Conservation (phyloP, 2,329 filamentous ascomycete species). For the Calonectria naviculata region DNA sequence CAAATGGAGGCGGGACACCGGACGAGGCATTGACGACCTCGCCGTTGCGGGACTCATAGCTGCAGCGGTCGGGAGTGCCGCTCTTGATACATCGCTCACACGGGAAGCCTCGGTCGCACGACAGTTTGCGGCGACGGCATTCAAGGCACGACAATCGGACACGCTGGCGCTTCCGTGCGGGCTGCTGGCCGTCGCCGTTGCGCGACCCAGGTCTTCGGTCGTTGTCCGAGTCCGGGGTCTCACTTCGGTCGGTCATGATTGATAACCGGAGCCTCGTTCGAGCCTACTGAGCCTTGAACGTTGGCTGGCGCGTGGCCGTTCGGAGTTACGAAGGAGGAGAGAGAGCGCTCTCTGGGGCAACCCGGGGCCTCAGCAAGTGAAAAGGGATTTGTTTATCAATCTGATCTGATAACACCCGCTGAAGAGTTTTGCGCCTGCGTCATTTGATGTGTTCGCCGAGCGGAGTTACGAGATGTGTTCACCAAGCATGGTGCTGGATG, state of each 20-base stretch:
- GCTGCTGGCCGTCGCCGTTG: conserved; percentile 47
- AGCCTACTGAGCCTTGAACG: conserved; percentile 24
- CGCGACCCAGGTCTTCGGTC: conserved; percentile 41
- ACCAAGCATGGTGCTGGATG: neutral
- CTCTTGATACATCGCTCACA: conserved; percentile 73
- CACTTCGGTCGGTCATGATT: conserved; percentile 49
- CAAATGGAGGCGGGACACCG: conserved; percentile 56
- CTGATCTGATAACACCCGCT: conserved; percentile 50
- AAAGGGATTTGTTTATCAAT: conserved; percentile 52
- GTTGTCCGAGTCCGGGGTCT: conserved; percentile 52
- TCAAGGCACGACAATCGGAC: conserved; percentile 70
- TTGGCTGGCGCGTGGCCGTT: conserved; percentile 39
- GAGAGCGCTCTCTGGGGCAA: conserved; percentile 30
- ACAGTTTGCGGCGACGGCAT: conserved; percentile 70
- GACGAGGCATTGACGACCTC: conserved; percentile 61
- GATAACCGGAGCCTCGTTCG: conserved; percentile 19
- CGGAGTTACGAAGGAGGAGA: conserved; percentile 49
- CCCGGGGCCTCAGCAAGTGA: conserved; percentile 42
- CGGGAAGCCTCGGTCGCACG: conserved; percentile 70
- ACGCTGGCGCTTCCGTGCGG: conserved; percentile 67
- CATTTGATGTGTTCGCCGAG: conserved; percentile 38
- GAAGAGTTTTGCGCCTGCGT: conserved; percentile 38
- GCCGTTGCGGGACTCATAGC: conserved; percentile 67
- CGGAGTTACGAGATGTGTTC: conserved; percentile 45
- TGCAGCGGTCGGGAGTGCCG: conserved; percentile 69